Conservation (phyloP, 2,329 filamentous ascomycete species). For the Chalaropsis ovoidea region DNA sequence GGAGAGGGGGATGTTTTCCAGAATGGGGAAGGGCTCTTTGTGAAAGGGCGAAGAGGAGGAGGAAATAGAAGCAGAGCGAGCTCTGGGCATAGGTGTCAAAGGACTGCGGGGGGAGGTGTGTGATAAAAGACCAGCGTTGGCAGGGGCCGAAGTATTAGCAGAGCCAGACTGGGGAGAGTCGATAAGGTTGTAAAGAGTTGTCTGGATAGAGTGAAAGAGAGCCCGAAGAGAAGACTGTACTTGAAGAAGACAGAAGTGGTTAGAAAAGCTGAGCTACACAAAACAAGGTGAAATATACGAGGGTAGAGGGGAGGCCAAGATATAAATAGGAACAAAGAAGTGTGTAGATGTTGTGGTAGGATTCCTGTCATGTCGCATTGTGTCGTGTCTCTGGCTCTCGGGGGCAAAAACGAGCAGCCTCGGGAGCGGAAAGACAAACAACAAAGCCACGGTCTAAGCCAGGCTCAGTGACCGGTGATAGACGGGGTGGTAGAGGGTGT, state of each 20-base stretch:
- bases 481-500: background rate
- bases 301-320: background rate
- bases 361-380: background rate
- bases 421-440: background rate
- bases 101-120: constrained; percentile 3
- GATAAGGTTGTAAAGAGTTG: constrained; percentile 5
- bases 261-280: constrained; percentile 7
- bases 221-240: constrained; percentile 19
- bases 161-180: constrained; percentile 3
- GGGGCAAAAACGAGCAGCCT: background rate
- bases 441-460: background rate
- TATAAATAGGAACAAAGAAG: constrained; percentile 2
- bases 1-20: constrained; percentile 1
- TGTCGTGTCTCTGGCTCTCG: too few species aligned
- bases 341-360: background rate
- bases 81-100: constrained; percentile 13
- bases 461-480: background rate
- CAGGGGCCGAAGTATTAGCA: background rate
- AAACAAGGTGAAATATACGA: background rate
- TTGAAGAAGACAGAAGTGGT: background rate
- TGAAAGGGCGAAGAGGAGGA: constrained; percentile 10
- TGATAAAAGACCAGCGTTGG: constrained; percentile 8
- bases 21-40: background rate
- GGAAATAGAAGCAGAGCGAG: constrained; percentile 20
- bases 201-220: constrained; percentile 20